Percentiles rank a stretch among this genome's conserved stretches.
Evolutionary conservation across 108 stramenopile species (phyloP).

Genomic region (Nitzschia palea): DNA sequence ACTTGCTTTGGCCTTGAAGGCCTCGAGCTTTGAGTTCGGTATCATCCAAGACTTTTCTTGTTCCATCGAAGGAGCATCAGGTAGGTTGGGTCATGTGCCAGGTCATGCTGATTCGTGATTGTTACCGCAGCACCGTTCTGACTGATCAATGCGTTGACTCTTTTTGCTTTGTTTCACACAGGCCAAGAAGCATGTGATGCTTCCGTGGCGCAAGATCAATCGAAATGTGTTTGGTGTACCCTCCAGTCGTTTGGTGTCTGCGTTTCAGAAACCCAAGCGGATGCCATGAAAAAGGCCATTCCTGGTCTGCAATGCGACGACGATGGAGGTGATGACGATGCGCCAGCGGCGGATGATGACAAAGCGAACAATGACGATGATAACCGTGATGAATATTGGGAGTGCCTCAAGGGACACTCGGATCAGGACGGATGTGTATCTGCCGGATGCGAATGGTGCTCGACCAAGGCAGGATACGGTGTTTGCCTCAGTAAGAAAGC

Average conservation of each 20-base stretch:
- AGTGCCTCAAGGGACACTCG: constrained; percentile 29
- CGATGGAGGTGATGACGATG: constrained; percentile 20
- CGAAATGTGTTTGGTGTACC: constrained; percentile 8
- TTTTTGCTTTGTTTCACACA: neutral
- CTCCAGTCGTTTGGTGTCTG: constrained; percentile 33
- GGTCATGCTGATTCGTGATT: neutral
- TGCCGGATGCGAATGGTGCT: constrained; percentile 42
- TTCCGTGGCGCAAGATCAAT: neutral
- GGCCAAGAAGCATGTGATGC: constrained; percentile 17
- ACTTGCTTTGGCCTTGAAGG: neutral
- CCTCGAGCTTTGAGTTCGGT: neutral
- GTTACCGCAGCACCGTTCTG: neutral
- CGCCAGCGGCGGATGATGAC: constrained; percentile 14
- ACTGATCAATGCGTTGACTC: neutral
- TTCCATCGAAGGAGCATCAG: constrained; percentile 6
- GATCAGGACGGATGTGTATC: constrained; percentile 14
- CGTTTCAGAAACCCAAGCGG: constrained; percentile 31
- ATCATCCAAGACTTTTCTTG: constrained; percentile 6
- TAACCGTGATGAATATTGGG: constrained; percentile 27
- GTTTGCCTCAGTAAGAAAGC: constrained; percentile 33
- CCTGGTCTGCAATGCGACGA: constrained; percentile 39
- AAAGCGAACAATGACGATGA: constrained; percentile 20
- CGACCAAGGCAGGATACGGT: constrained; percentile 34
- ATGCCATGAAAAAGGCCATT: constrained; percentile 33
- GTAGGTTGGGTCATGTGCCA: neutral